These are phyloP conservation scores for Populus ilicifolia DNA, from an alignment of 345 rosid genomes.

Conservation along the genomic window DNA sequence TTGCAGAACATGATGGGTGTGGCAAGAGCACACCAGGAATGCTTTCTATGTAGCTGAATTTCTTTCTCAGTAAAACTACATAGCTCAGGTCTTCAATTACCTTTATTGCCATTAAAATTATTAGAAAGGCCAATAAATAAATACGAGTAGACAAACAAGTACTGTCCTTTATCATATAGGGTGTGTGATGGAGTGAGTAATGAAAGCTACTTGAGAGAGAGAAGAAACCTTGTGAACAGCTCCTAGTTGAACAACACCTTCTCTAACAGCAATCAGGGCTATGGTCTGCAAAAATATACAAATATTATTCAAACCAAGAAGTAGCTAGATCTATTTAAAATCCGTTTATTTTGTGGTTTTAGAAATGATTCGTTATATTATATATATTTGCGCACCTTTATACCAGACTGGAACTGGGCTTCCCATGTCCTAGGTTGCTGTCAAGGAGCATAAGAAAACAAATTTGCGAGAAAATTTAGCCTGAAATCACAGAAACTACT, in stretches of 20 bases:
- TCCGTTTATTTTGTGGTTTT: neutral
- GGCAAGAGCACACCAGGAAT: conserved; percentile 92
- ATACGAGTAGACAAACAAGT: neutral
- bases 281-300: conserved; percentile 62
- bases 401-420: conserved; percentile 94
- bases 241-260: conserved; percentile 96
- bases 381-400: conserved; percentile 47
- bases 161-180: neutral
- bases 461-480: neutral
- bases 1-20: conserved; percentile 78
- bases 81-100: conserved; percentile 85
- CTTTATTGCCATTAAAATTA: conserved; percentile 23
- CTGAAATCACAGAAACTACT: conserved; percentile 4
- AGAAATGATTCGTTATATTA: too few relatives aligned
- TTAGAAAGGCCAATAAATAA: neutral
- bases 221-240: conserved; percentile 66
- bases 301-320: neutral
- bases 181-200: too few relatives aligned
- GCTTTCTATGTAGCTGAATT: conserved; percentile 85
- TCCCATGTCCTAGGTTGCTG: conserved; percentile 99
- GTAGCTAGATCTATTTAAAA: conserved; percentile 4
- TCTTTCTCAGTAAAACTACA: conserved; percentile 71
- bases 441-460: conserved; percentile 2
- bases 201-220: neutral
- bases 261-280: conserved; percentile 89